phyloP scores from a whole-genome alignment of 2,329 filamentous ascomycete genomes.

The Boeremia lycopersici region DNA sequence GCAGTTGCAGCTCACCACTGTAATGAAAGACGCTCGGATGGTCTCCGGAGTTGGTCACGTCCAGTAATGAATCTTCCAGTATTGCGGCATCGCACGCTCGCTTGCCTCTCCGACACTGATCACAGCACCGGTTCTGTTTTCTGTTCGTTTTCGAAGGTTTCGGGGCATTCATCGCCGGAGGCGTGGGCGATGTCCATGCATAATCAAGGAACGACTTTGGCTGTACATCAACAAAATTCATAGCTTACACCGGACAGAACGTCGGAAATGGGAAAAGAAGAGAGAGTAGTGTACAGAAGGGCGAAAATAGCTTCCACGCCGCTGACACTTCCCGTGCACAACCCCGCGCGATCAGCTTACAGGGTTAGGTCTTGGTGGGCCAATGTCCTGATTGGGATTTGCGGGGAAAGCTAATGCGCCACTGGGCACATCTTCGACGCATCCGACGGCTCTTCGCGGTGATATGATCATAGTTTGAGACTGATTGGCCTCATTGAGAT shows the following conservation, averaged over 20 bases:
- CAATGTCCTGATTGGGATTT: conserved; percentile 28
- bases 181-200: conserved; percentile 43
- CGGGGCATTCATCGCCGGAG: conserved; percentile 23
- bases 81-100: conserved; percentile 53
- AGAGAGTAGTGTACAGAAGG: conserved; percentile 21
- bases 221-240: conserved; percentile 47
- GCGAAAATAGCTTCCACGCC: conserved; percentile 20
- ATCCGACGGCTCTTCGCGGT: conserved; percentile 4
- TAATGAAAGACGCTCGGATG: conserved; percentile 43
- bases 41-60: conserved; percentile 27
- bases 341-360: conserved; percentile 31
- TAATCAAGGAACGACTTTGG: conserved; percentile 46
- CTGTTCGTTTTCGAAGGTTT: conserved; percentile 45
- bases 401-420: conserved; percentile 37
- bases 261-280: conserved; percentile 37
- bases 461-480: neutral
- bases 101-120: conserved; percentile 55
- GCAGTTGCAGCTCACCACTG: conserved; percentile 35
- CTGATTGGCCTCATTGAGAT: neutral
- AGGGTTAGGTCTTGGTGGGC: conserved; percentile 14
- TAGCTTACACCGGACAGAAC: conserved; percentile 32
- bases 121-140: conserved; percentile 54
- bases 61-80: conserved; percentile 41
- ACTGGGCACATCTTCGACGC: conserved; percentile 13
- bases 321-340: conserved; percentile 31